These are phyloP conservation scores for Trichoderma sp. DNA, from an alignment of 2,329 filamentous ascomycete species.

Conservation along the genomic window DNA sequence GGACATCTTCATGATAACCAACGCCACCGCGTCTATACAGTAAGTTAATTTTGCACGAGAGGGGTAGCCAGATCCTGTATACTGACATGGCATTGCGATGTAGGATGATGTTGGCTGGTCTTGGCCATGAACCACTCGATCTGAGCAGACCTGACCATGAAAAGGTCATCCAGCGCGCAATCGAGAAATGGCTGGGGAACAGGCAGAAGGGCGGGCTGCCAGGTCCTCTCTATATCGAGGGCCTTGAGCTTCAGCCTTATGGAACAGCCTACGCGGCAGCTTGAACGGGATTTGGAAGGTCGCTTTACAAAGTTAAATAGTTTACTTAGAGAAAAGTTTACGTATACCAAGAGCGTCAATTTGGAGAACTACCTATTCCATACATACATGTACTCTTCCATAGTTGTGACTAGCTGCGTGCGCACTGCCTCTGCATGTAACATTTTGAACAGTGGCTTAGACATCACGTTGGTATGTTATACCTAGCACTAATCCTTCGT, in stretches of 20 bases:
- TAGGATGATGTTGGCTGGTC: slow-evolving; percentile 34
- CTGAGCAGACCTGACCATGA: slow-evolving; percentile 43
- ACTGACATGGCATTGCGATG: neutral
- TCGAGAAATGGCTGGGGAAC: slow-evolving; percentile 34
- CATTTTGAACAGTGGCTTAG: neutral
- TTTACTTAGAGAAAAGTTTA: neutral
- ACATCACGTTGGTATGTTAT: neutral
- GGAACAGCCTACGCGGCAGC: slow-evolving; percentile 29
- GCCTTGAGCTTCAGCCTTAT: slow-evolving; percentile 33
- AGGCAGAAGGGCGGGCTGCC: slow-evolving; percentile 23
- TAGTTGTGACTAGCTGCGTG: neutral
- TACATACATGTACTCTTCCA: neutral
- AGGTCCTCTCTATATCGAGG: slow-evolving; percentile 33
- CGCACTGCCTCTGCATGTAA: neutral
- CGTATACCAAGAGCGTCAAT: neutral
- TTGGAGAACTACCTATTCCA: neutral
- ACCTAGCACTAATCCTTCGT: neutral
- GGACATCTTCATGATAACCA: slow-evolving; percentile 46
- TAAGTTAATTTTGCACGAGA: slow-evolving; percentile 6
- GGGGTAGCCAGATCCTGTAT: neutral
- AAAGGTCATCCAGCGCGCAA: slow-evolving; percentile 30
- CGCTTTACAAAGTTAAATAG: too few relatives aligned
- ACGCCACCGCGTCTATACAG: slow-evolving; percentile 34
- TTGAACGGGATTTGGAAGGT: too few relatives aligned
- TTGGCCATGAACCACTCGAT: slow-evolving; percentile 56